These are phyloP conservation scores for Schizochytrium sp. DNA, from an alignment of 108 stramenopile species.

Conservation along the genomic window DNA sequence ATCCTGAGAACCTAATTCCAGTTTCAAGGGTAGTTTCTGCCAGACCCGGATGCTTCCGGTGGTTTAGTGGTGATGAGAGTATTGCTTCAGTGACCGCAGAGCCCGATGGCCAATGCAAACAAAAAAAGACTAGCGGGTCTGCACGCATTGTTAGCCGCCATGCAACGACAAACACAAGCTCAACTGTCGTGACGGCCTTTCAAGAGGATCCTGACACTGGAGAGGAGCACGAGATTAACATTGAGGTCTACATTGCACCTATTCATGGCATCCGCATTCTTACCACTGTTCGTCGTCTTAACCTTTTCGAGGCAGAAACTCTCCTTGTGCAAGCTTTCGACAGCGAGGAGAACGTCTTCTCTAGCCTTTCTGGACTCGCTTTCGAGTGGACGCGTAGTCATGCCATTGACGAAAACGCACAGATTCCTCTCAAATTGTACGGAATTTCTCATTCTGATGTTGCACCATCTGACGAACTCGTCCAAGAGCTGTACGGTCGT, in stretches of 20 bases:
- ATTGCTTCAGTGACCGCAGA: neutral
- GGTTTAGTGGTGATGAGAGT: neutral
- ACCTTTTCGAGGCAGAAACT: neutral
- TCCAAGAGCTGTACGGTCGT: conserved; percentile 26
- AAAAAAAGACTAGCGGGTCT: conserved; percentile 1
- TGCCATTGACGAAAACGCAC: neutral
- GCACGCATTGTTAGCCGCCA: conserved; percentile 11
- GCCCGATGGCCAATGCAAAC: neutral
- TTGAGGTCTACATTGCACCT: conserved; percentile 49
- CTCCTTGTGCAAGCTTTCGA: conserved; percentile 43
- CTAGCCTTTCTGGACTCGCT: conserved; percentile 1
- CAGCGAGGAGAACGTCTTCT: conserved; percentile 2
- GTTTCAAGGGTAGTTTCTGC: neutral
- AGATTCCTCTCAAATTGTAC: neutral
- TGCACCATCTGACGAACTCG: neutral
- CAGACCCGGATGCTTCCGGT: conserved; percentile 31
- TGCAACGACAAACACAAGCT: neutral
- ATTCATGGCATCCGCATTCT: conserved; percentile 29
- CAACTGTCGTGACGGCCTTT: conserved; percentile 32
- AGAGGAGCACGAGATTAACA: neutral
- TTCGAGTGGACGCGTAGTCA: conserved; percentile 2
- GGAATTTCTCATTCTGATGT: neutral
- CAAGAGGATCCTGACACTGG: conserved; percentile 9
- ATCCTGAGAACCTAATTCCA: conserved; percentile 1
- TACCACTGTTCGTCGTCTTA: conserved; percentile 3